These are phyloP conservation scores for Phenoliferia sp. DNA, from an alignment of 1,284 basidiomycete genomes.

Conservation along the genomic window DNA sequence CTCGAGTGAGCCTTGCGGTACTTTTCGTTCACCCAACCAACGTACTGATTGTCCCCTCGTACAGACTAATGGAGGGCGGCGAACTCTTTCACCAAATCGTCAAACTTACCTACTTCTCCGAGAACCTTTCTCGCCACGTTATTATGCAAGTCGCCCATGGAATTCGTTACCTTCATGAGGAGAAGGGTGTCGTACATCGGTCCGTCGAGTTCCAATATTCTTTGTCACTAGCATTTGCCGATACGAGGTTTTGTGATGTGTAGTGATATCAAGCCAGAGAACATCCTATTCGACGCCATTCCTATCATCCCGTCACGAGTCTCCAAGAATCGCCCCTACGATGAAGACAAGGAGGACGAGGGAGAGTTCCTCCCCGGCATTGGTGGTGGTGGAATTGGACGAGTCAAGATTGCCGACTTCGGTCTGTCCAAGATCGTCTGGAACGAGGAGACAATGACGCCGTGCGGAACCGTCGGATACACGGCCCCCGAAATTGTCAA, in stretches of 20 bases:
- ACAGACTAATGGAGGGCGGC: conserved; percentile 85
- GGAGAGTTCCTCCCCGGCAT: conserved; percentile 87
- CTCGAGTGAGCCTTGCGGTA: conserved; percentile 54
- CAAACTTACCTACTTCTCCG: conserved; percentile 97
- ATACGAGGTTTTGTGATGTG: not conserved
- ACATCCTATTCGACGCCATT: conserved; percentile 90
- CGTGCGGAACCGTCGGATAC: conserved; percentile 98
- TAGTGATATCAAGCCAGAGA: conserved; percentile 96
- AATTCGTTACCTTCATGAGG: conserved; percentile 94
- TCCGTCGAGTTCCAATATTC: conserved; percentile 30
- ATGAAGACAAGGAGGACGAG: conserved; percentile 98
- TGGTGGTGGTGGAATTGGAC: conserved; percentile 94
- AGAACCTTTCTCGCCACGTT: conserved; percentile 89
- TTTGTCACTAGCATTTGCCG: not conserved
- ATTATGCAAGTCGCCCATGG: conserved; percentile 95
- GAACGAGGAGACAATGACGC: conserved; percentile 99
- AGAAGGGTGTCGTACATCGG: conserved; percentile 94
- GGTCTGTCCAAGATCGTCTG: conserved; percentile 97
- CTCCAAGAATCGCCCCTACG: conserved; percentile 75
- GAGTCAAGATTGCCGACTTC: conserved; percentile 98
- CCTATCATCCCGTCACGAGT: conserved; percentile 84
- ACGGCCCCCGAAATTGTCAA: conserved; percentile 99
- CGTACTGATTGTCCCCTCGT: conserved; percentile 7
- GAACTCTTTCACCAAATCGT: conserved; percentile 99
- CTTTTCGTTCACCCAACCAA: not conserved